Percentiles rank a stretch among this genome's conserved stretches.
Evolutionary conservation across 345 rosid species (phyloP).

Genomic region (Eucalyptus coolabah): DNA sequence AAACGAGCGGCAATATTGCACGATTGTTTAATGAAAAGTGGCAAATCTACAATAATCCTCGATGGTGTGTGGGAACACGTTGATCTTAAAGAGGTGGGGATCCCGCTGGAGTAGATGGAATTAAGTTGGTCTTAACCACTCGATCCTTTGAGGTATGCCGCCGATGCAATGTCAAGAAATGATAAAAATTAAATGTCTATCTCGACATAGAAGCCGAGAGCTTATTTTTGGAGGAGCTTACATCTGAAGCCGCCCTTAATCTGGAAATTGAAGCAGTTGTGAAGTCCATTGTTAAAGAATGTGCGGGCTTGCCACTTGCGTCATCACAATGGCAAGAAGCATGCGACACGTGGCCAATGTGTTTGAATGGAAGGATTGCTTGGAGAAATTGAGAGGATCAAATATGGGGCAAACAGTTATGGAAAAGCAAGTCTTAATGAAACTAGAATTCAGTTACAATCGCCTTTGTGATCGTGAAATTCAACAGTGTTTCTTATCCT

Average conservation of each 20-base stretch:
- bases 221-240: too few relatives aligned
- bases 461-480: rapidly evolving
- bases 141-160: not conserved
- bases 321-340: too few relatives aligned
- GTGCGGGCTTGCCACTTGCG: too few relatives aligned
- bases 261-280: rapidly evolving
- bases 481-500: too few relatives aligned
- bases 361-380: too few relatives aligned
- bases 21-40: rapidly evolving
- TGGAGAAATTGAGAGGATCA: too few relatives aligned
- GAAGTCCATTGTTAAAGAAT: rapidly evolving
- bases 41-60: not conserved
- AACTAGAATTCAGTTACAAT: too few relatives aligned
- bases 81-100: not conserved
- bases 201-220: not conserved
- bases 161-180: not conserved
- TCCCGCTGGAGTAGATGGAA: rapidly evolving
- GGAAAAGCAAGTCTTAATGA: rapidly evolving
- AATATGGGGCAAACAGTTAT: too few relatives aligned
- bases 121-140: not conserved
- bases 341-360: too few relatives aligned
- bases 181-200: not conserved
- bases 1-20: not conserved
- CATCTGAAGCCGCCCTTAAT: rapidly evolving
- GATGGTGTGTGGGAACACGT: not conserved